These are phyloP conservation scores for Theobroma cacao DNA, from an alignment of 345 rosid species.

Conservation along the genomic window DNA sequence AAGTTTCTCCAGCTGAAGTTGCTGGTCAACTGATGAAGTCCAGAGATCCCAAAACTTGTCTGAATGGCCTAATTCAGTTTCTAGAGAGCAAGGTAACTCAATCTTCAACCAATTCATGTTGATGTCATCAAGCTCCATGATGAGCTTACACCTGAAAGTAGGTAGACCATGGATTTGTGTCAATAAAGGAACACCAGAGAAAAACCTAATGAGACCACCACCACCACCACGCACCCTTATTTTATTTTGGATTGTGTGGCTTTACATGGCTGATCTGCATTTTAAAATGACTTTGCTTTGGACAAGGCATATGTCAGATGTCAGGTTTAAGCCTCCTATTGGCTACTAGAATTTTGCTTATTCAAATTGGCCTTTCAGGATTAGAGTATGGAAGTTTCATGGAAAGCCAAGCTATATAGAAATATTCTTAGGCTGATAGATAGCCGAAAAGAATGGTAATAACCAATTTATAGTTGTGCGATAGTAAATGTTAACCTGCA, in stretches of 20 bases:
- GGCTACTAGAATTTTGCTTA: not conserved
- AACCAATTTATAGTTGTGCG: not conserved
- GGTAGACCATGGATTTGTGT: not conserved
- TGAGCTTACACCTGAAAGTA: not conserved
- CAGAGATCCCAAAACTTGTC: slow-evolving; percentile 16
- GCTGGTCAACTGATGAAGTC: slow-evolving; percentile 40
- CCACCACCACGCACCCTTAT: too few relatives aligned
- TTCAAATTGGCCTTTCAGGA: not conserved
- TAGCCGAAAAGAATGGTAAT: not conserved
- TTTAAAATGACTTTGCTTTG: not conserved
- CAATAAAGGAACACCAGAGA: not conserved
- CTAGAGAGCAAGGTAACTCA: slow-evolving; percentile 34
- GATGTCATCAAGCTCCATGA: not conserved
- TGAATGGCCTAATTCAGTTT: slow-evolving; percentile 26
- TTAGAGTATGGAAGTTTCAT: not conserved
- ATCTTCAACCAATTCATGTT: not conserved
- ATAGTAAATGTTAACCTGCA: too few relatives aligned
- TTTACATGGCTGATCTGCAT: not conserved
- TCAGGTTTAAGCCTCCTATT: not conserved
- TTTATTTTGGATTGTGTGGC: not conserved
- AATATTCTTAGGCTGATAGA: not conserved
- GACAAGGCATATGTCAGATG: not conserved
- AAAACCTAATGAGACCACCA: not conserved
- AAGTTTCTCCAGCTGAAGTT: slow-evolving; percentile 39
- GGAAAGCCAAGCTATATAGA: not conserved